Evolutionary conservation across 306 rosid genomes (phyloP).

Genomic region (Fragaria vesca): DNA sequence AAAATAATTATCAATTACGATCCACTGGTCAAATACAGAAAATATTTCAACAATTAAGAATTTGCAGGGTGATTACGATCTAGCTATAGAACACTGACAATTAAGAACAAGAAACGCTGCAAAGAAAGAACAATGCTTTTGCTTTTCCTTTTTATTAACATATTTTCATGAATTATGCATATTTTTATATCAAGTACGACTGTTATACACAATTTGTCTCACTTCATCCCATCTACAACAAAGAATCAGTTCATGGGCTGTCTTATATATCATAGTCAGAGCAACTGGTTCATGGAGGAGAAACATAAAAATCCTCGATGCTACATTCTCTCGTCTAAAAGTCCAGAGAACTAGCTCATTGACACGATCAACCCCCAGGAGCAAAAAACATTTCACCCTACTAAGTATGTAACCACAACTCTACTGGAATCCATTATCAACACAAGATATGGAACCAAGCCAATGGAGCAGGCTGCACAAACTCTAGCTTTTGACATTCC

Average conservation of each 20-base stretch:
- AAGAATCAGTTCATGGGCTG: background rate
- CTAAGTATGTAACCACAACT: background rate
- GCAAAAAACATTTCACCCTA: background rate
- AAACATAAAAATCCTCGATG: slow-evolving; percentile 4
- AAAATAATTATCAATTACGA: background rate
- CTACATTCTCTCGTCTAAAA: slow-evolving; percentile 55
- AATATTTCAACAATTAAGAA: background rate
- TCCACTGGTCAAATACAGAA: background rate
- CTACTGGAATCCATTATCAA: background rate
- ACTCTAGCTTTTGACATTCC: background rate
- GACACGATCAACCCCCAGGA: slow-evolving; percentile 10
- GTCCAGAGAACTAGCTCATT: slow-evolving; percentile 51
- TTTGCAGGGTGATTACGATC: too few species aligned
- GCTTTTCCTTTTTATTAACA: too few species aligned
- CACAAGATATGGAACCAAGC: background rate
- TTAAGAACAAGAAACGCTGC: too few species aligned
- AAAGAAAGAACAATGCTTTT: too few species aligned
- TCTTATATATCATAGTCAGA: background rate
- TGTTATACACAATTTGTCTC: background rate
- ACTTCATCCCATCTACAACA: background rate
- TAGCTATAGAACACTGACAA: too few species aligned
- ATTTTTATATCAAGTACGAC: too few species aligned
- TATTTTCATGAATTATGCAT: too few species aligned
- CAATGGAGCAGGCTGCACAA: background rate
- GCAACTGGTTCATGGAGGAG: background rate